phyloP scores from a whole-genome alignment of 2,329 filamentous ascomycete species.

The Rhinocladiella mackenziei region DNA sequence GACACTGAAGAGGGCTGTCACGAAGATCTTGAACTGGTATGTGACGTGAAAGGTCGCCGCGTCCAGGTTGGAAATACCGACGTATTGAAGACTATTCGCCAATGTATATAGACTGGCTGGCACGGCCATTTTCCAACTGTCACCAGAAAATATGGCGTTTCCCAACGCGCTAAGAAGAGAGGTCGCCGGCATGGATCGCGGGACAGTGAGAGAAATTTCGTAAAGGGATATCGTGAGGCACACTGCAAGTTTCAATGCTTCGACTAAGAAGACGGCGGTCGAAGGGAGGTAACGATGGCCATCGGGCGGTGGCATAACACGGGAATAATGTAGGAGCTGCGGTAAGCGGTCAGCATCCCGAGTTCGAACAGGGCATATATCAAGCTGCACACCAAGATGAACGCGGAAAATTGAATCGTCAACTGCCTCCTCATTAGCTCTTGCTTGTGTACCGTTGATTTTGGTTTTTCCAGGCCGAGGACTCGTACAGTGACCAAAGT shows the following conservation, averaged over 20 bases:
- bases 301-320: constrained; percentile 79
- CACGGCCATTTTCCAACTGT: constrained; percentile 92
- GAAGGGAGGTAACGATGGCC: constrained; percentile 89
- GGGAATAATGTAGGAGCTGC: constrained; percentile 89
- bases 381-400: constrained; percentile 40
- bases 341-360: background rate
- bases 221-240: constrained; percentile 83
- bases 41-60: constrained; percentile 90
- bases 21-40: constrained; percentile 91
- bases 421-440: constrained; percentile 34
- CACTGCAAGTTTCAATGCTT: constrained; percentile 83
- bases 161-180: constrained; percentile 76
- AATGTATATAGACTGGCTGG: constrained; percentile 85
- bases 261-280: constrained; percentile 89
- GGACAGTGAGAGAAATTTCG: constrained; percentile 73
- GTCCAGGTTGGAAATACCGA: constrained; percentile 85
- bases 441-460: background rate
- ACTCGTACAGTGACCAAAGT: constrained; percentile 41
- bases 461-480: background rate
- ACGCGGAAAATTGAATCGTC: constrained; percentile 42
- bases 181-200: constrained; percentile 73
- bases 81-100: constrained; percentile 90
- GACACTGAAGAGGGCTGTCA: constrained; percentile 82
- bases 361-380: constrained; percentile 1
- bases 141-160: constrained; percentile 75